phyloP scores from a whole-genome alignment of 768 basidiomycete species.

The Galerina marginata region DNA sequence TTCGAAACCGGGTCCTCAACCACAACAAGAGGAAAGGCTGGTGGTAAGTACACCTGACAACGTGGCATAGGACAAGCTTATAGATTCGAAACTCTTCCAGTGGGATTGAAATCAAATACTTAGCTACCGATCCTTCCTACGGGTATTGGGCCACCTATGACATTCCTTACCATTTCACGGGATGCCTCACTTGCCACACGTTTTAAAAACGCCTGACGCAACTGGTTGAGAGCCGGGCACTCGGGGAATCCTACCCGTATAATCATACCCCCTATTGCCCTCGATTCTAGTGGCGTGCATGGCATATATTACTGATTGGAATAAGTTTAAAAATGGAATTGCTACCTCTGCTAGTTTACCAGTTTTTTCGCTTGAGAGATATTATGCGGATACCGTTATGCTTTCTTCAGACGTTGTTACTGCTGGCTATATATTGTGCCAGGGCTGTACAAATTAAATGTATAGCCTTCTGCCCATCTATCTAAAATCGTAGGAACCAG shows the following conservation, averaged over 20 bases:
- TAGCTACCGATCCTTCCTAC: not conserved
- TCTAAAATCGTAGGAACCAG: too few relatives aligned
- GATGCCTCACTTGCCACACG: slow-evolving; percentile 29
- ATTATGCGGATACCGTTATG: too few relatives aligned
- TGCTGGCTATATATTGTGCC: too few relatives aligned
- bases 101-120: slow-evolving; percentile 38
- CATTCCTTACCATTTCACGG: slow-evolving; percentile 20
- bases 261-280: too few relatives aligned
- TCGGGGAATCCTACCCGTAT: too few relatives aligned
- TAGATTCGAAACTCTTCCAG: slow-evolving; percentile 23
- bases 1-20: slow-evolving; percentile 37
- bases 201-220: slow-evolving; percentile 17
- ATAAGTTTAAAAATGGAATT: too few relatives aligned
- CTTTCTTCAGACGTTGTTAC: too few relatives aligned
- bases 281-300: not conserved
- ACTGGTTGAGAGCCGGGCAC: not conserved
- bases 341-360: too few relatives aligned
- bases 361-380: too few relatives aligned
- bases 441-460: too few relatives aligned
- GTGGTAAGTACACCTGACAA: slow-evolving; percentile 41
- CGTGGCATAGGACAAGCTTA: not conserved
- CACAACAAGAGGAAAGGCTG: slow-evolving; percentile 42
- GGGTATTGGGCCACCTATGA: slow-evolving; percentile 5
- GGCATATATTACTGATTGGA: too few relatives aligned
- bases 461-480: too few relatives aligned